These are phyloP conservation scores for Auxenochlorella pyrenoidosa DNA, from an alignment of 139 green algal species.

Conservation along the genomic window DNA sequence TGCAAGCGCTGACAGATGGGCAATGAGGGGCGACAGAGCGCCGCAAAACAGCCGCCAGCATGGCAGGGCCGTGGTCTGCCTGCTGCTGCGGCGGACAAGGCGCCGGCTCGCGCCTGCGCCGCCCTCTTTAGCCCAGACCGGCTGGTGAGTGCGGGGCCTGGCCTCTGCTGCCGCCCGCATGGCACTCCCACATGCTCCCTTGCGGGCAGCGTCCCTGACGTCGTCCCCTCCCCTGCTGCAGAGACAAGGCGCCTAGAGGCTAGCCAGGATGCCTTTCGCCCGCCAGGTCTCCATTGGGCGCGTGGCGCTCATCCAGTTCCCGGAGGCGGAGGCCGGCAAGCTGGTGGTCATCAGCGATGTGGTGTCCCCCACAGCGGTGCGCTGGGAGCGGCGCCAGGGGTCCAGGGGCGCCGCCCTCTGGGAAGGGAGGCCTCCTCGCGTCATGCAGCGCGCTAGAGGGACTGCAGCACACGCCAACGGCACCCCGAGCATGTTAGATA, in stretches of 20 bases:
- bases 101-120: background rate
- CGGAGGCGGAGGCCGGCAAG: conserved; percentile 66
- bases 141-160: background rate
- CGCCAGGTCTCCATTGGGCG: conserved; percentile 96
- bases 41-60: background rate
- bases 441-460: conserved; percentile 4
- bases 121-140: background rate
- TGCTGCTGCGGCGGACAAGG: no score
- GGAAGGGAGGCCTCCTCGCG: background rate
- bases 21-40: no score
- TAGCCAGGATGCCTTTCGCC: conserved; percentile 86
- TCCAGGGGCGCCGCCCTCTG: background rate
- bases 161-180: background rate
- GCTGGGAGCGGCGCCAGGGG: background rate
- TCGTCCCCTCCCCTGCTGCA: background rate
- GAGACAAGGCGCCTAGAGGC: background rate
- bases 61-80: background rate
- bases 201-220: background rate
- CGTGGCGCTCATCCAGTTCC: conserved; percentile 90
- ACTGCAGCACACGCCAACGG: background rate
- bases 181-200: background rate
- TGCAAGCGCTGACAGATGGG: no score
- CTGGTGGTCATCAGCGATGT: conserved; percentile 71
- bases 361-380: conserved; percentile 95
- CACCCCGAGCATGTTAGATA: background rate